Evolutionary conservation across 768 basidiomycete genomes (phyloP).

Genomic region (Boletus subcaerulescens): DNA sequence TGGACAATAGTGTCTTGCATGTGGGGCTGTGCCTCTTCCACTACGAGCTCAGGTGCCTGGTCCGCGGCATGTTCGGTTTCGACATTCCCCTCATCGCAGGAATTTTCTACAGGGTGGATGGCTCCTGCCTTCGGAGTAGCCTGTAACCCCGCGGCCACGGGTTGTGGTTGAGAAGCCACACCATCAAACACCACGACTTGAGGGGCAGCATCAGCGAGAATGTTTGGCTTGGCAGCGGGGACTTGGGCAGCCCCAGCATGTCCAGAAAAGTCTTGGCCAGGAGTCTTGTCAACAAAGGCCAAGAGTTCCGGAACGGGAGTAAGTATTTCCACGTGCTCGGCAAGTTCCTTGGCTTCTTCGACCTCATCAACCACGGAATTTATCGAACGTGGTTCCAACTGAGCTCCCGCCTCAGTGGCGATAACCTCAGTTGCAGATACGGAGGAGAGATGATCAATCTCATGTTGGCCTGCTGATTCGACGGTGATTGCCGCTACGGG

Average conservation of each 20-base stretch:
- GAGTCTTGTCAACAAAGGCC: constrained; percentile 16
- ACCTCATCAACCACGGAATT: not conserved
- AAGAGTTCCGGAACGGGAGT: constrained; percentile 13
- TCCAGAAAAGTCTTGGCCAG: constrained; percentile 1
- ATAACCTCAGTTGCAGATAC: not conserved
- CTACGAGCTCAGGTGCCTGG: not conserved
- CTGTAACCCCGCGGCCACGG: constrained; percentile 7
- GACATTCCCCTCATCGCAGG: not conserved
- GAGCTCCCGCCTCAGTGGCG: constrained; percentile 13
- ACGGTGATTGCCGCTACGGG: constrained; percentile 4
- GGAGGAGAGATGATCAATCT: constrained; percentile 3
- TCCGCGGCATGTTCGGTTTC: constrained; percentile 6
- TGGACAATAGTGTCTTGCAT: not conserved
- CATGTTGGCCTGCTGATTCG: not conserved
- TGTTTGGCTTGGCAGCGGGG: not conserved
- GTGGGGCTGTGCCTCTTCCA: not conserved
- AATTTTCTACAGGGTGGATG: not conserved
- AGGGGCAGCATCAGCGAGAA: not conserved
- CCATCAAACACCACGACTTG: not conserved
- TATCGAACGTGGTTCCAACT: not conserved
- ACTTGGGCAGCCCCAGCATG: not conserved
- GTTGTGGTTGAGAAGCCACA: not conserved
- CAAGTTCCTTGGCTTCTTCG: constrained; percentile 11
- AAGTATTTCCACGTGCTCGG: constrained; percentile 9
- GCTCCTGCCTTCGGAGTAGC: not conserved